Evolutionary conservation across 1,284 basidiomycete species (phyloP).

Genomic region (Sporisorium exsertum): DNA sequence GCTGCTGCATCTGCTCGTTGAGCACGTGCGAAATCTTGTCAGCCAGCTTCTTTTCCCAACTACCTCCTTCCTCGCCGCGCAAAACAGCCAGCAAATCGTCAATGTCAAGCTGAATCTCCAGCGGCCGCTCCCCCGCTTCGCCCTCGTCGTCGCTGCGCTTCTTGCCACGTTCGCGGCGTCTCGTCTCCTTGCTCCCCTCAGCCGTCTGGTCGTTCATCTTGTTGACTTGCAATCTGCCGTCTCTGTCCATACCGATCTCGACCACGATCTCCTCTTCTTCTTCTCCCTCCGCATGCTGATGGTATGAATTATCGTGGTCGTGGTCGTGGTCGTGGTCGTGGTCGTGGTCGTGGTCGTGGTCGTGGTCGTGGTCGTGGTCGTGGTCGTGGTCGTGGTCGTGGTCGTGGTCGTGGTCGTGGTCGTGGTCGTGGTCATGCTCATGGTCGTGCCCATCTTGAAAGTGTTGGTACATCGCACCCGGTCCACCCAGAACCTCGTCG

Average conservation of each 20-base stretch:
- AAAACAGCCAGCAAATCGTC: slow-evolving; percentile 35
- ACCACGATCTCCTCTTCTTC: slow-evolving; percentile 23
- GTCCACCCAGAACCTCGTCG: slow-evolving; percentile 42
- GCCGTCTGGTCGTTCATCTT: slow-evolving; percentile 1
- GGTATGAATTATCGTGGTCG: neutral
- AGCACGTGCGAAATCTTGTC: slow-evolving; percentile 31
- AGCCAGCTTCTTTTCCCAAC: slow-evolving; percentile 30
- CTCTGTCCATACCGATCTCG: slow-evolving; percentile 28
- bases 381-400: slow-evolving; percentile 8
- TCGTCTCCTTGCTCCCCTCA: slow-evolving; percentile 2
- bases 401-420: neutral
- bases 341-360: slow-evolving; percentile 11
- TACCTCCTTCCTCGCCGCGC: slow-evolving; percentile 16
- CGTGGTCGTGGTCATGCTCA: slow-evolving; percentile 6
- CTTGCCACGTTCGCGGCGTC: slow-evolving; percentile 19
- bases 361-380: neutral
- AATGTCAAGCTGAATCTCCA: slow-evolving; percentile 39
- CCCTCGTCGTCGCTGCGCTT: slow-evolving; percentile 24
- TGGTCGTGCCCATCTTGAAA: slow-evolving; percentile 12
- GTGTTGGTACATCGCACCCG: slow-evolving; percentile 22
- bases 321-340: slow-evolving; percentile 5
- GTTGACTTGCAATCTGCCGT: slow-evolving; percentile 26
- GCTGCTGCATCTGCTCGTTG: slow-evolving; percentile 15
- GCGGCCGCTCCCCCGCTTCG: slow-evolving; percentile 2
- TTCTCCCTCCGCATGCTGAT: slow-evolving; percentile 5